Conservation (phyloP, 441 rosid genomes). For the Croton laevigatus region DNA sequence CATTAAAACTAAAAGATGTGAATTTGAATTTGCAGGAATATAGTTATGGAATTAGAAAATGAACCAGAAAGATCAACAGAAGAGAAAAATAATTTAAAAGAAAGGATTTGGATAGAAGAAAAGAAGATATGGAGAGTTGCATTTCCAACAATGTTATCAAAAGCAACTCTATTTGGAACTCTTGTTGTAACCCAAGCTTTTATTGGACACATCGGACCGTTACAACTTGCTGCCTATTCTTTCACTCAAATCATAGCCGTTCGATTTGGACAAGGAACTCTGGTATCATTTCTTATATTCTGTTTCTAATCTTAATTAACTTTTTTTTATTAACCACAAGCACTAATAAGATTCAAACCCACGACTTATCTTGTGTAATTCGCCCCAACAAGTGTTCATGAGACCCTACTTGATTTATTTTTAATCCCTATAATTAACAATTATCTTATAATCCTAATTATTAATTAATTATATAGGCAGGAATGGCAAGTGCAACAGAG, state of each 20-base stretch:
- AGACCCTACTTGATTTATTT: too few relatives aligned
- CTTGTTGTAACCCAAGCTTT: conserved; percentile 39
- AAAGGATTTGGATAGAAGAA: conserved; percentile 48
- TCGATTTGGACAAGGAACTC: not conserved
- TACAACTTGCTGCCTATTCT: conserved; percentile 47
- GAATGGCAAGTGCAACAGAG: conserved; percentile 67
- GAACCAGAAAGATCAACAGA: too few relatives aligned
- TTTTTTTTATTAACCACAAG: too few relatives aligned
- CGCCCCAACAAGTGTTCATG: too few relatives aligned
- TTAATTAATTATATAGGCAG: conserved; percentile 24
- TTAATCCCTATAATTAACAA: too few relatives aligned
- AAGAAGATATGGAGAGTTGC: conserved; percentile 45
- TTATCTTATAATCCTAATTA: not conserved
- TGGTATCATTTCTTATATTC: too few relatives aligned
- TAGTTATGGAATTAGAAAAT: too few relatives aligned
- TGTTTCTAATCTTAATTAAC: not conserved
- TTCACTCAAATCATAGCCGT: too few relatives aligned
- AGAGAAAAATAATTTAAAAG: conserved; percentile 3
- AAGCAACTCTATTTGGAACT: conserved; percentile 32
- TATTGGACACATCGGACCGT: conserved; percentile 38
- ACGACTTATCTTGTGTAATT: too few relatives aligned
- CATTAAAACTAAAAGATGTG: too few relatives aligned
- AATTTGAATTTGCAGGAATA: too few relatives aligned
- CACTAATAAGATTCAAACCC: too few relatives aligned
- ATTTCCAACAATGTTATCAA: conserved; percentile 35